Base-by-base conservation (phyloP, 2,329 filamentous ascomycete species). In the Aspergillus caelatus region DNA sequence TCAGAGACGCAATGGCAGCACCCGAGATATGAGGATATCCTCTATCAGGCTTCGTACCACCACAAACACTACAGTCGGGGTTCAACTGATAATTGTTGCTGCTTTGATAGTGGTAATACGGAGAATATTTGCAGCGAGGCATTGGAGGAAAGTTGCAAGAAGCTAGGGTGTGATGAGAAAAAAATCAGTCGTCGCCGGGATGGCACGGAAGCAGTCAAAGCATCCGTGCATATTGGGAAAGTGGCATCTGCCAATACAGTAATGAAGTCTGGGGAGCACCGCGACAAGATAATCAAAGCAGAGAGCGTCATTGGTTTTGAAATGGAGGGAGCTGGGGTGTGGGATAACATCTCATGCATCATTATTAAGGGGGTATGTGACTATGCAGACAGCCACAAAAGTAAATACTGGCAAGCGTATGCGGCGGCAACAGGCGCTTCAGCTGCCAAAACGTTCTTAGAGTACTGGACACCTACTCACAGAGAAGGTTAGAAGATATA, bases 381-480 rank as follows among this genome's bases (percentile, higher is more conserved):
- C 50, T 70, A 70, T 61, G 67, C 65, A 2, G 68, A 70, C 50
- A 63, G 62, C 34, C 68, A 70, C 12, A 68, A 68, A 39, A 67
- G 23, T 19, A 67, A 68, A 30, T 5, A 26, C 2, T 70, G 68
- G 68, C 67, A 70, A 43, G 46, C 28, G 2, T 68, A 68, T 65
- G 65, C 68, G 6, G 65, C 65, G 4, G 63, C 64, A 50, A 67
- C 65, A 7, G 66, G 50, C 12, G 68, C 67, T n/a, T 50, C 60
- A 9, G 28, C 43, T 26, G 57, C 60, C 2, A 67, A 69, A 48
- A 32, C 56, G 0, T 58, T 65, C 32, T 41, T 63, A 14, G 57
- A 56, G 36, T 57, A 30, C 19, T 57, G 54, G 54, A 19, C 19
- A n/a, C 54, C 36, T 11, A 26, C 21, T 32, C 4, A 12, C 23